Evolutionary conservation across 768 basidiomycete genomes (phyloP).

Genomic region (Collybia nuda): DNA sequence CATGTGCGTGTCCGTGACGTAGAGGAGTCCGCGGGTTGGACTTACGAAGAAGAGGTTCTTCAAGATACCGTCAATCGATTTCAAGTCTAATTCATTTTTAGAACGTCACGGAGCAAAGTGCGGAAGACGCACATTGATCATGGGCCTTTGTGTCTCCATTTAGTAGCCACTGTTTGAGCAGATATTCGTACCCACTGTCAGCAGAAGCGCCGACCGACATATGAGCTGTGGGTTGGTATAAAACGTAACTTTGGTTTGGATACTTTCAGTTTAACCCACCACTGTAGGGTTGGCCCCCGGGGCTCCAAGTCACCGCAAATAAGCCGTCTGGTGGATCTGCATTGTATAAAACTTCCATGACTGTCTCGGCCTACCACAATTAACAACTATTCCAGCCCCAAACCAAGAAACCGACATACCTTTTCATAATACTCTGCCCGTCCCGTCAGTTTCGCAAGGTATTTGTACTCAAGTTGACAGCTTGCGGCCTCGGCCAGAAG

Average conservation of each 20-base stretch:
- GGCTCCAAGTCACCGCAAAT: slow-evolving; percentile 31
- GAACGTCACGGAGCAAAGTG: neutral
- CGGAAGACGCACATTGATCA: slow-evolving; percentile 48
- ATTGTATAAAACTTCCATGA: slow-evolving; percentile 36
- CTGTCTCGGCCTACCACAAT: slow-evolving; percentile 28
- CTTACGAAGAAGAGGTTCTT: slow-evolving; percentile 58
- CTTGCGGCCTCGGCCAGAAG: slow-evolving; percentile 42
- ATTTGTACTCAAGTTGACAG: slow-evolving; percentile 77
- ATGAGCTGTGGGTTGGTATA: slow-evolving; percentile 25
- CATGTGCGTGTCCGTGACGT: slow-evolving; percentile 50
- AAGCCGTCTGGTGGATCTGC: slow-evolving; percentile 29
- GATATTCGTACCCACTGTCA: slow-evolving; percentile 69
- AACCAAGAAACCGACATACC: slow-evolving; percentile 17
- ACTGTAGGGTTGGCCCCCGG: slow-evolving; percentile 19
- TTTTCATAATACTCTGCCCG: slow-evolving; percentile 47
- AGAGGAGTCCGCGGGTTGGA: slow-evolving; percentile 57
- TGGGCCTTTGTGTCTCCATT: slow-evolving; percentile 44
- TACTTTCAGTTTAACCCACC: slow-evolving; percentile 15
- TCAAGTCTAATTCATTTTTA: slow-evolving; percentile 36
- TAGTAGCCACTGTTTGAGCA: slow-evolving; percentile 64
- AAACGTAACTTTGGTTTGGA: neutral
- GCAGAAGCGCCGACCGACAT: slow-evolving; percentile 55
- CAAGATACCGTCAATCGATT: slow-evolving; percentile 53
- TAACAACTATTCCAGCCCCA: neutral
- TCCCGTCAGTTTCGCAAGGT: slow-evolving; percentile 67